Evolutionary conservation across 495 filamentous ascomycete genomes (phyloP), one percentile per base, ranked within the genome.

Genomic region (Talaromyces ruber): DNA sequence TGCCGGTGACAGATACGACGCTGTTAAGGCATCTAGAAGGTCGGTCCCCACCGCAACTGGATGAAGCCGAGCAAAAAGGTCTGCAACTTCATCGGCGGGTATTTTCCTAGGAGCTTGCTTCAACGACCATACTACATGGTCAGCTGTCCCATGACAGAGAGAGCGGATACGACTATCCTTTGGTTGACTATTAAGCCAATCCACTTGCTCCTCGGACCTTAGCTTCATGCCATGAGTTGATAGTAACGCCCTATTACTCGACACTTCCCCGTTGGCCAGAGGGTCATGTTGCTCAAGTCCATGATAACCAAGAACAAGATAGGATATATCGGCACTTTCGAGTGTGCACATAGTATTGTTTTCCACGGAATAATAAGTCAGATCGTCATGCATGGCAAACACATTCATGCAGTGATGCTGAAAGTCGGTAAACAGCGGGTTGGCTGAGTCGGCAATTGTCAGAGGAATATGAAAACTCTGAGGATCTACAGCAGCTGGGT

Each of bases 241-340:
- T 9, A 47, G 18, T 4, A 47, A 9, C 2, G 12, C 39, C 2
- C 3, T 12, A 12, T 47, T 47, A 4, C 14, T 47, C 3, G 3
- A 3, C 4, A 9, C 9, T 4, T 47, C 18, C 2, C 39, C 18
- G 9, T 47, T 47, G 9, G 39, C 3, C 3, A 56, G 52, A 56
- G 52, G 52, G 18, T 56, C 52, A 30, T 25, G 14, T 11, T 37
- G n/a, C 6, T 37, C 2, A 2, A 73, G 61, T 2, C 69, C 67
- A 61, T 84, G 78, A 80, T 79, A 85, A 4, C 83, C 81, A 1
- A 84, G 11, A 0, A 86, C 72, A 60, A 73, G 79, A 67, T 86
- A 85, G 56, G 66, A 69, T 0, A 74, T 75, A 0, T 59, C 67
- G 3, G 76, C 82, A 0, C 24, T 21, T 4, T 45, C 18, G 3